Base-by-base conservation (phyloP, 2,329 filamentous ascomycete species). In the Aspergillus fijiensis region DNA sequence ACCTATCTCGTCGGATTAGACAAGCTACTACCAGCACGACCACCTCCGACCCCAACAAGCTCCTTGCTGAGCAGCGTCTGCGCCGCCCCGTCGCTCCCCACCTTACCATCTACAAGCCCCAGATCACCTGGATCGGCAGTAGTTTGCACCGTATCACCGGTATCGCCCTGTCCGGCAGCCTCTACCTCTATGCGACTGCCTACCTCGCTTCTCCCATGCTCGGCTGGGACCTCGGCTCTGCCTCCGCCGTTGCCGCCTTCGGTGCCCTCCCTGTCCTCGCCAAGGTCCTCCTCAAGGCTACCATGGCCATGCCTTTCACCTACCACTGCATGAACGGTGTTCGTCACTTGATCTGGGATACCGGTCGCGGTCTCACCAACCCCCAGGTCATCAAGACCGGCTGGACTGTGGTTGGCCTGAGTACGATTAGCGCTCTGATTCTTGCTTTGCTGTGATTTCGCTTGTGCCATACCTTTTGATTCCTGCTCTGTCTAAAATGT, bases 111-210 rank as follows among this genome's bases (percentile, higher is more conserved):
- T 97, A 97, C 87, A 85, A 87, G 76, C 85, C 89, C 61, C 87
- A 91, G 77, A 90, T 97, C 80, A 95, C 91, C 69, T 96, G 88
- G 89, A 88, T 91, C 77, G 83, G 84, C 68, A 88, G 87, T 69
- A 87, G 82, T 60, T 84, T 91, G 79, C 90, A 92, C 81, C 92
- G 93, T 72, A 87, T 96, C 80, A 94, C 91, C n/a, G 93, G 91
- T 70, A 79, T 84, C 72, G 77, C 83, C 61, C 84, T 96, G 67
- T 88, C 87, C 61, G 90, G 89, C 65, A 79, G 82, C 53, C 83
- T 96, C 64, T 97, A 97, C 84, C 77, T 86, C 74, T 96, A 91
- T 82, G 87, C 89, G 64, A 78, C 87, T 66, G 86, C 89, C 57
- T 97, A 97, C 83, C 88, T 96, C 63, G 85, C 85, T 65, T 88